Evolutionary conservation across 805 yeast genomes (phyloP), one percentile per base, ranked within the genome.

Genomic region (Candida stauntonica): DNA sequence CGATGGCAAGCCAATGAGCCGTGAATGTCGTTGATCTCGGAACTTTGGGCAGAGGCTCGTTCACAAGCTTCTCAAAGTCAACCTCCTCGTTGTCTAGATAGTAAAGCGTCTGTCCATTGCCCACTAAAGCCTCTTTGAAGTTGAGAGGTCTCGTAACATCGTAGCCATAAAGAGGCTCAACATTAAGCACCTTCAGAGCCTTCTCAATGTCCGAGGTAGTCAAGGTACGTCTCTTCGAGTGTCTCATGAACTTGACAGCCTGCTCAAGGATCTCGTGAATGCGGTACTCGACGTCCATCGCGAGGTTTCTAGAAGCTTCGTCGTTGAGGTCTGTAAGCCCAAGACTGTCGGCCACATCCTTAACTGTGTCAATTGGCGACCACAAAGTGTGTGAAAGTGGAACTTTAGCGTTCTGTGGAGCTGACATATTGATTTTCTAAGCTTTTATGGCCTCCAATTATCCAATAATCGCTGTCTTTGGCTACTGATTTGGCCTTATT

Each of bases 271-370:
- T 85, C 63, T 93, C 98, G 60, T 91, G 91, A 48, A 93, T 86
- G 46, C 99, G 75, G 60, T 94, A 93, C 64, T 93, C 99, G n/a
- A 93, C 94, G 59, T 93, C 99, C 99, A 93, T 93, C 6, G 99
- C 98, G 45, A 93, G 67, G 46, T 93, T 86, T 56, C 87, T 86
- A 33, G 96, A 84, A 2, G 91, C 95, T 44, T 94, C 99, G 38
- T 91, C 98, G 23, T 86, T 85, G 33, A 93, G 67, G 41, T 67
- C 77, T 3, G 71, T 62, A 26, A 93, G 71, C 2, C 99, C 99
- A 9, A 93, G 67, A 3, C 87, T 75, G 57, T 93, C 99, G 0
- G 97, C 96, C 13, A 86, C 96, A 67, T 93, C 99, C 54, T 81
- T 84, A 20, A 94, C 96, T 0, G 99, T 93, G 60, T 93, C 98